phyloP scores from a whole-genome alignment of 164 flowering plant species.

The Cinnamomum chago region DNA sequence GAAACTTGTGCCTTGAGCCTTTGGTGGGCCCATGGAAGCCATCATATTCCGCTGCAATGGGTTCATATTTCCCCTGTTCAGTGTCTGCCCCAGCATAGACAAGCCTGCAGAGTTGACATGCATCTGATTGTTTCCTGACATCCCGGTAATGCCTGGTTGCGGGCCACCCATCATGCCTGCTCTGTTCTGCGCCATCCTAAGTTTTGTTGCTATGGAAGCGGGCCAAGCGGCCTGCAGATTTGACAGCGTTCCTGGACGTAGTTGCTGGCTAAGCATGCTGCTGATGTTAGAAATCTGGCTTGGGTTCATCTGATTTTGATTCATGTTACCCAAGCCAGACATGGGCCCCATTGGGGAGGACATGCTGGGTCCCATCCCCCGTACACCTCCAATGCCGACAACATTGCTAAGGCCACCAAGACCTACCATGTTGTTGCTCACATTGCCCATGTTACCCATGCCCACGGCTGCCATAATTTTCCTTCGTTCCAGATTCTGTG shows the following conservation, averaged over 20 bases:
- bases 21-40: slow-evolving; percentile 84
- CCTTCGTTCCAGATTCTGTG: slow-evolving; percentile 35
- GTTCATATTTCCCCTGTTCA: slow-evolving; percentile 44
- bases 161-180: slow-evolving; percentile 40
- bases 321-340: slow-evolving; percentile 52
- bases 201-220: slow-evolving; percentile 28
- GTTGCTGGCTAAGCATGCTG: slow-evolving; percentile 50
- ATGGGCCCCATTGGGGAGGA: slow-evolving; percentile 57
- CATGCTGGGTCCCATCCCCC: slow-evolving; percentile 65
- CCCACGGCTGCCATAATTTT: slow-evolving; percentile 56
- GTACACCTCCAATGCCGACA: slow-evolving; percentile 58
- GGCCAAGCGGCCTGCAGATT: slow-evolving; percentile 31
- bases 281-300: slow-evolving; percentile 39
- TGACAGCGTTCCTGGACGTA: slow-evolving; percentile 28
- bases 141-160: slow-evolving; percentile 51
- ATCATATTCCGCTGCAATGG: slow-evolving; percentile 55
- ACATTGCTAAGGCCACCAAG: slow-evolving; percentile 55
- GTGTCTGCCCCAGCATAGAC: slow-evolving; percentile 64
- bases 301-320: slow-evolving; percentile 55
- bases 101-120: slow-evolving; percentile 56
- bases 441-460: slow-evolving; percentile 57
- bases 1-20: slow-evolving; percentile 54
- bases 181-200: slow-evolving; percentile 44
- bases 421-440: slow-evolving; percentile 60
- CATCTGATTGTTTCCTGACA: slow-evolving; percentile 63